Conservation (phyloP, 371 early-diverging fungal genomes). For the Mycotypha africana region DNA sequence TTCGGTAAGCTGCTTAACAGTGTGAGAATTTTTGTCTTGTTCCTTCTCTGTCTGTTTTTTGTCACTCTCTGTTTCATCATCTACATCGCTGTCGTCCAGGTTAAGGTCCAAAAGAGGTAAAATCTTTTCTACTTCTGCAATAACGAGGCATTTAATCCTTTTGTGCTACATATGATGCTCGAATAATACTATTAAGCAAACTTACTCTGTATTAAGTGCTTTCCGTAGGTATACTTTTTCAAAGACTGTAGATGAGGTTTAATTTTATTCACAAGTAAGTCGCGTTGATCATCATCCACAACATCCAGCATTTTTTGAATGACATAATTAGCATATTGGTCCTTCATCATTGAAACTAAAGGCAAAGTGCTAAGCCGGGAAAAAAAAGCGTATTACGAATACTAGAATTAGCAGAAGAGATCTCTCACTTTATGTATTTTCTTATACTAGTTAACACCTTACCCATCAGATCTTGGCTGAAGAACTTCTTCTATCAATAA, state of each 20-base stretch:
- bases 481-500: constrained; percentile 88
- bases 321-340: constrained; percentile 99
- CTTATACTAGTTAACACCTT: constrained; percentile 7
- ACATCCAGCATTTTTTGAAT: constrained; percentile 99
- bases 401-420: too few relatives aligned
- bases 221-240: constrained; percentile 95
- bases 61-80: too few relatives aligned
- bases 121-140: constrained; percentile 43
- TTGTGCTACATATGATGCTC: too few relatives aligned
- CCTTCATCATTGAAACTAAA: constrained; percentile 94
- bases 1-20: too few relatives aligned
- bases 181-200: neutral
- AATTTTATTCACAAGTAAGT: constrained; percentile 80
- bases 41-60: too few relatives aligned
- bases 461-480: constrained; percentile 70
- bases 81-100: too few relatives aligned
- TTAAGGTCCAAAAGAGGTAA: constrained; percentile 34
- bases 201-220: constrained; percentile 84
- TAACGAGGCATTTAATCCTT: too few relatives aligned
- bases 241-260: constrained; percentile 87
- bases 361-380: constrained; percentile 74
- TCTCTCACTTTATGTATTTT: neutral
- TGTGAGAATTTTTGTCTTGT: too few relatives aligned
- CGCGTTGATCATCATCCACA: constrained; percentile 83
- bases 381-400: neutral